Base-by-base conservation (phyloP, 768 basidiomycete species). In the Tulasnella sp. region DNA sequence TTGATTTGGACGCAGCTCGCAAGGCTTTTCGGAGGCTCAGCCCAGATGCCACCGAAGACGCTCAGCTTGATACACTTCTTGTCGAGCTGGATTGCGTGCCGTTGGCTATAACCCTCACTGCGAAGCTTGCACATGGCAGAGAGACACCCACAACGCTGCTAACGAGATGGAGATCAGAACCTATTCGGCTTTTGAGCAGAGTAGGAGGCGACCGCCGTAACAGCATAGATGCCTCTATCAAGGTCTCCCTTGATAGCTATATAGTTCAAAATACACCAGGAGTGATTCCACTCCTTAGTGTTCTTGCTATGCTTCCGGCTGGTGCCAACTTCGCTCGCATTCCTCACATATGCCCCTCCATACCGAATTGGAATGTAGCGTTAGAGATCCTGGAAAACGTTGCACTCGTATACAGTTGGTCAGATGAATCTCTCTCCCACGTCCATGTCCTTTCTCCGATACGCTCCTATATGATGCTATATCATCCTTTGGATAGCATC, bases 1-100 rank as follows among this genome's bases (percentile, higher is more conserved):
- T 57, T 2, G 10, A n/a, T 24, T 4, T 37, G 57, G 61, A 3
- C 57, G 58, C 19, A 33, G 56, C 22, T 5, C 39, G 39, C 39
- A 5, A 40, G 6, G 19, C 27, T n/a, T 40, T 20, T 25, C 5
- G 19, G 10, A n/a, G 6, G 5, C 19, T 40, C 6, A 25, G 27
- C 39, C 39, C 6, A n/a, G 27, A n/a, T n/a, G 39, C 39, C 39
- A n/a, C 6, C 5, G 27, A 6, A 5, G 39, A 40, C 39, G 39
- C 5, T 25, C 27, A 16, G 6, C 39, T 40, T n/a, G 39, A 40
- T n/a, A 25, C n/a, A 25, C 39, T 40, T 16, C 39, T 40, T 5
- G 39, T n/a, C 39, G 39, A 40, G n/a, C 39, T 40, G 5, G 19
- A 16, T 6, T 40, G 27, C 39, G 27, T 40, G 39, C 39, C 39